Evolutionary conservation across 1,284 basidiomycete species (phyloP), one percentile per base, ranked within the genome.

Genomic region (Lentinula novae-zelandiae): DNA sequence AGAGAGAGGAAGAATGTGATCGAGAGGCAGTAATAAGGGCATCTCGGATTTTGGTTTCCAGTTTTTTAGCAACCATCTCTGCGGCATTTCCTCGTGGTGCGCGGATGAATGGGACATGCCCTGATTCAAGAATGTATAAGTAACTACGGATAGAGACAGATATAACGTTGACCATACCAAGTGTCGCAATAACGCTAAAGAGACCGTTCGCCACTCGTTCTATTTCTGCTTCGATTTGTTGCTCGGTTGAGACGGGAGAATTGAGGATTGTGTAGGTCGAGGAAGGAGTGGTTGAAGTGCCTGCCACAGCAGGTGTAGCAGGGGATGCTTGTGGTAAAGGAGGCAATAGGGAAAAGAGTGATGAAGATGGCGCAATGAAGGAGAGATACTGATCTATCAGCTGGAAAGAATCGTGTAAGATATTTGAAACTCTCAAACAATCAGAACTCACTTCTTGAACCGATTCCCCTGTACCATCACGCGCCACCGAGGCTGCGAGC

Each of bases 371-470:
- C 0, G 95, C 86, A 61, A 99, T 90, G 75, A 98, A 99, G 64
- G 97, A 96, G 36, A 99, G 83, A 72, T 98, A 98, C 76, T 99
- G 97, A 72, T 98, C 95, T 57, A 95, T 82, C 27, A 98, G 90
- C 84, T 96, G 53, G 5, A 31, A 63, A 55, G 40, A 51, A 49
- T 57, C 36, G 61, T 22, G 46, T 63, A 55, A 31, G 50, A 57
- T 44, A 60, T 38, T 57, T 22, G 46, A 52, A 9, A 20, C 10
- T 5, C 33, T n/a, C 4, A 13, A 53, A 42, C 22, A 36, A 59
- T 33, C n/a, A 51, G 20, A 57, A 72, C 78, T 33, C 56, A 89
- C 92, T 78, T 93, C 89, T 70, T 89, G 85, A 31, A 97, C 87
- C 5, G 89, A 79, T 36, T 96, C 93, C 2, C 87, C 90, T 0